Conservation (phyloP, 2,329 filamentous ascomycete species). For the Stagonosporopsis chrysanthemi region DNA sequence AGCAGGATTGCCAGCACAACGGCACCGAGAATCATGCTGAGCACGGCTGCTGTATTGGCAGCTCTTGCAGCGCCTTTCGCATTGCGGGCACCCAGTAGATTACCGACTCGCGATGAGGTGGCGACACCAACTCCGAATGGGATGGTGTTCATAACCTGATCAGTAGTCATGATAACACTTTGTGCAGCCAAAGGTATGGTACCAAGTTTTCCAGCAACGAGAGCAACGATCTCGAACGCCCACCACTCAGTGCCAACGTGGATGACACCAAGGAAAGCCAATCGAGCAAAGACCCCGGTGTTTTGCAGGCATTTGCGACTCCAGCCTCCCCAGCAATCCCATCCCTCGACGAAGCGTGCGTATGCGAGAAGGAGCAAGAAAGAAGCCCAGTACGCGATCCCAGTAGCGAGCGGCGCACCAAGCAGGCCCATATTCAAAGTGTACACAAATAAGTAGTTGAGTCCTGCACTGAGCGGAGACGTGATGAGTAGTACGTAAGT, state of each 20-base stretch:
- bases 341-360: slow-evolving; percentile 72
- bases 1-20: slow-evolving; percentile 74
- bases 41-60: slow-evolving; percentile 76
- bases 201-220: slow-evolving; percentile 81
- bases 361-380: slow-evolving; percentile 80
- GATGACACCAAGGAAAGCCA: slow-evolving; percentile 78
- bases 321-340: slow-evolving; percentile 81
- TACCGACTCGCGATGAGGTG: slow-evolving; percentile 78
- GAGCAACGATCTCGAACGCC: slow-evolving; percentile 90
- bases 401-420: slow-evolving; percentile 81
- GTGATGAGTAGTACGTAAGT: slow-evolving; percentile 69
- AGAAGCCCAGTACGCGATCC: slow-evolving; percentile 85
- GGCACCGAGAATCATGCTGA: slow-evolving; percentile 73
- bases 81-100: slow-evolving; percentile 75
- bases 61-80: slow-evolving; percentile 72
- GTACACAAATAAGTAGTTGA: slow-evolving; percentile 76
- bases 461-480: slow-evolving; percentile 64
- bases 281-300: slow-evolving; percentile 72
- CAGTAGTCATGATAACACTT: slow-evolving; percentile 87
- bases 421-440: slow-evolving; percentile 73
- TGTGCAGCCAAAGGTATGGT: slow-evolving; percentile 82
- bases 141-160: slow-evolving; percentile 84
- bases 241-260: slow-evolving; percentile 94
- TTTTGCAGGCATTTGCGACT: slow-evolving; percentile 70
- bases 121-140: slow-evolving; percentile 88